Conservation (phyloP, 495 filamentous ascomycete genomes). For the Diplogelasinospora grovesii region DNA sequence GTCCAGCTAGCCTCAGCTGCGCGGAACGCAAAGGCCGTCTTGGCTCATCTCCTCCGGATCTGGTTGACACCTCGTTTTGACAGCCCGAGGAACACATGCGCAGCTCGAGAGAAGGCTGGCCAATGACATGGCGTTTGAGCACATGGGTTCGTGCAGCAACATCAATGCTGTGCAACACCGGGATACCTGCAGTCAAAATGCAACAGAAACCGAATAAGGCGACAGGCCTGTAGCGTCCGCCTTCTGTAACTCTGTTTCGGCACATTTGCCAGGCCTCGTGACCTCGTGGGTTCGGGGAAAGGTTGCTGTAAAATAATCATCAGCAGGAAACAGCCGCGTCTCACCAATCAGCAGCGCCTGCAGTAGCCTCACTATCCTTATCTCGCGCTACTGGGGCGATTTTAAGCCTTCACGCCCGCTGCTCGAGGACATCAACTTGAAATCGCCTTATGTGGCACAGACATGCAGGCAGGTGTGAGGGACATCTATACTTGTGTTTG, state of each 20-base stretch:
- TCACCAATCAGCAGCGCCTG: slow-evolving; percentile 29
- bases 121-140: slow-evolving; percentile 8
- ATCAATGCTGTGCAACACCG: slow-evolving; percentile 6
- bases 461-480: not conserved
- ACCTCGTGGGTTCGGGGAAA: slow-evolving; percentile 13
- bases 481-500: too few relatives aligned
- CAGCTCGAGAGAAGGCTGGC: slow-evolving; percentile 8
- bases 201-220: slow-evolving; percentile 20
- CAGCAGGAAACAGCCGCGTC: slow-evolving; percentile 28
- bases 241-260: slow-evolving; percentile 3
- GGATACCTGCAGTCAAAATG: slow-evolving; percentile 9
- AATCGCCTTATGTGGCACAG: slow-evolving; percentile 4
- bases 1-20: too few relatives aligned
- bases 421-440: not conserved
- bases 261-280: slow-evolving; percentile 6
- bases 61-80: too few relatives aligned
- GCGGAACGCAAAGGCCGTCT: slow-evolving; percentile 1
- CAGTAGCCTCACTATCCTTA: slow-evolving; percentile 22
- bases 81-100: too few relatives aligned
- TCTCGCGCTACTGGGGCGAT: slow-evolving; percentile 22
- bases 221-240: slow-evolving; percentile 2
- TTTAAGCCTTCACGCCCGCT: slow-evolving; percentile 1
- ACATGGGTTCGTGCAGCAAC: not conserved
- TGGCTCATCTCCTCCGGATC: slow-evolving; percentile 2
- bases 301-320: slow-evolving; percentile 40